Evolutionary conservation across 139 green algal genomes (phyloP).

Genomic region (Dunaliella sp.): DNA sequence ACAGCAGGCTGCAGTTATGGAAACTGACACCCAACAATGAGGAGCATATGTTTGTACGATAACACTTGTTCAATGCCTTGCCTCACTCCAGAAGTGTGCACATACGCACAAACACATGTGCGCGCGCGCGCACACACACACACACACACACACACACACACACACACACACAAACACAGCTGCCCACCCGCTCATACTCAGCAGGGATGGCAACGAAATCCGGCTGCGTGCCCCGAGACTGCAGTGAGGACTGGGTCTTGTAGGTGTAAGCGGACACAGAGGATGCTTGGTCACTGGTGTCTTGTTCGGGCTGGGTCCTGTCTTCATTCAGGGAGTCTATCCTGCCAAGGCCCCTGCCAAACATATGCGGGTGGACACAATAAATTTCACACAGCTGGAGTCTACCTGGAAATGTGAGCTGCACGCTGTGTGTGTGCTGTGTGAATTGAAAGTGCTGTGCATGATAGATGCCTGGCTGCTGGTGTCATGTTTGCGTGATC

Average conservation of each 20-base stretch:
- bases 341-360: not conserved
- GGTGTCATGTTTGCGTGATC: too few relatives aligned
- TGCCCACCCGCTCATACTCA: slow-evolving; percentile 52
- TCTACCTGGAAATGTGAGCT: too few relatives aligned
- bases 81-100: too few relatives aligned
- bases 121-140: not conserved
- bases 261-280: slow-evolving; percentile 33
- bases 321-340: not conserved
- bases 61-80: too few relatives aligned
- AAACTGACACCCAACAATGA: too few relatives aligned
- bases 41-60: too few relatives aligned
- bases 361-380: too few relatives aligned
- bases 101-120: not conserved
- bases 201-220: slow-evolving; percentile 44
- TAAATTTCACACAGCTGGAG: too few relatives aligned
- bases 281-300: slow-evolving; percentile 4
- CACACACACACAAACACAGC: not conserved
- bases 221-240: slow-evolving; percentile 28
- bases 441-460: too few relatives aligned
- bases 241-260: slow-evolving; percentile 19
- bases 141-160: not conserved
- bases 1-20: too few relatives aligned
- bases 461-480: too few relatives aligned
- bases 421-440: too few relatives aligned
- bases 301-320: not conserved